Base-by-base conservation (phyloP, 2,329 filamentous ascomycete genomes). In the Cercospora sesami region DNA sequence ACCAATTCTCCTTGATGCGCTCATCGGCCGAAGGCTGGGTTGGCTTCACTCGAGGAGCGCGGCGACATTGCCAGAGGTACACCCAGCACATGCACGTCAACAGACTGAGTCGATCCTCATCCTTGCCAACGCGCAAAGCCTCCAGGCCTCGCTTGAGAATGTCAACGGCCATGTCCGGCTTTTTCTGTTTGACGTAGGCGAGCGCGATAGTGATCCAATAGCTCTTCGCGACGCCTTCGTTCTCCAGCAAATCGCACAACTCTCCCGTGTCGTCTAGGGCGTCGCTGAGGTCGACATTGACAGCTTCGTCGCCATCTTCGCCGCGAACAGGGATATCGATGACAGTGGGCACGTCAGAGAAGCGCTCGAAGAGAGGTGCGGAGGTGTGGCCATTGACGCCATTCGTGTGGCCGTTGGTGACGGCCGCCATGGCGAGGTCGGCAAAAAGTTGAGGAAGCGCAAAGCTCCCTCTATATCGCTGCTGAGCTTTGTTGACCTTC, bases 201-300 rank as follows among this genome's bases (percentile, higher is more conserved):
- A 98, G 86, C 51, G 96, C 92, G 73, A 98, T 95, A n/a, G 93
- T 94, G 85, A 99, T 94, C 96, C 96, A 99, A 74, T 96, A 96
- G 63, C 90, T 92, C 75, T 94, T 93, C 42, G 92, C 91, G 16
- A 93, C 94, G 76, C 90, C 89, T 80, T 99, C 96, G 77, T 95
- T 96, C 82, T 99, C 94, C 71, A 99, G 89, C 61, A 99, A 86
- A 31, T 92, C 95, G 80, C 95, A 99, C 5, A 99, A 86, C 92
- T 97, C 21, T 93, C 66, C 67, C 92, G 78, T 98, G 60, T 78
- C 95, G 79, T 98, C 95, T 69, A 94, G 88, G 45, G 97, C 89
- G 72, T 94, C 92, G 78, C 94, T 91, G 64, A 98, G 88, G 78
- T 96, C 92, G 76, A 99, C 92, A 82, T 98, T 95, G 79, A 99